phyloP scores from a whole-genome alignment of 2,329 filamentous ascomycete genomes.

The Aspergillus candidus region DNA sequence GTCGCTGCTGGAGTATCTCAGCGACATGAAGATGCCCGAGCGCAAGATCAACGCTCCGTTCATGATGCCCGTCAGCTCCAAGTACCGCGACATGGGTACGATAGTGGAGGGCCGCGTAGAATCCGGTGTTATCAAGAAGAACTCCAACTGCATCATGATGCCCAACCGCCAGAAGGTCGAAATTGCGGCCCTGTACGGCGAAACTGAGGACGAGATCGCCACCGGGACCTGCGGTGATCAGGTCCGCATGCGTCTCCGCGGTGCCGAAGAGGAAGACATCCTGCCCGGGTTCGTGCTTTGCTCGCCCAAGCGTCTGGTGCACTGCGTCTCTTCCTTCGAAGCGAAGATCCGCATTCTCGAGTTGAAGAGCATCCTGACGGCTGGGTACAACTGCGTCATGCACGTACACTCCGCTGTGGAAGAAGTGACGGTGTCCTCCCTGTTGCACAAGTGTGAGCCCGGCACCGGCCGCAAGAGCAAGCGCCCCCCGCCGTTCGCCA shows the following conservation, averaged over 20 bases:
- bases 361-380: slow-evolving; percentile 85
- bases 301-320: slow-evolving; percentile 86
- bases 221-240: slow-evolving; percentile 89
- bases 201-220: slow-evolving; percentile 86
- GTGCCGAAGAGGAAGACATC: slow-evolving; percentile 96
- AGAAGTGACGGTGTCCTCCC: slow-evolving; percentile 82
- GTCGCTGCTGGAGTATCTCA: slow-evolving; percentile 91
- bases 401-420: slow-evolving; percentile 97
- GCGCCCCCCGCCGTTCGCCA: slow-evolving; percentile 84
- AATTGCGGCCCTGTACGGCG: slow-evolving; percentile 81
- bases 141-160: slow-evolving; percentile 84
- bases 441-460: slow-evolving; percentile 93
- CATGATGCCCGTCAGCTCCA: slow-evolving; percentile 97
- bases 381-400: slow-evolving; percentile 95
- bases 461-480: slow-evolving; percentile 92
- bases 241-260: slow-evolving; percentile 82
- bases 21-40: slow-evolving; percentile 84
- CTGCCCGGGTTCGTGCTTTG: slow-evolving; percentile 93
- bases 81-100: slow-evolving; percentile 95
- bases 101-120: slow-evolving; percentile 98
- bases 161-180: slow-evolving; percentile 79
- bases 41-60: slow-evolving; percentile 96
- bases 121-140: slow-evolving; percentile 88
- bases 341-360: slow-evolving; percentile 95
- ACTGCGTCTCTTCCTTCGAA: slow-evolving; percentile 84